A percentile compares a stretch with the other conserved stretches of the same genome.
These are phyloP conservation scores for Acephala macrosclerotiorum DNA, from an alignment of 2,329 filamentous ascomycete species.

Conservation along the genomic window DNA sequence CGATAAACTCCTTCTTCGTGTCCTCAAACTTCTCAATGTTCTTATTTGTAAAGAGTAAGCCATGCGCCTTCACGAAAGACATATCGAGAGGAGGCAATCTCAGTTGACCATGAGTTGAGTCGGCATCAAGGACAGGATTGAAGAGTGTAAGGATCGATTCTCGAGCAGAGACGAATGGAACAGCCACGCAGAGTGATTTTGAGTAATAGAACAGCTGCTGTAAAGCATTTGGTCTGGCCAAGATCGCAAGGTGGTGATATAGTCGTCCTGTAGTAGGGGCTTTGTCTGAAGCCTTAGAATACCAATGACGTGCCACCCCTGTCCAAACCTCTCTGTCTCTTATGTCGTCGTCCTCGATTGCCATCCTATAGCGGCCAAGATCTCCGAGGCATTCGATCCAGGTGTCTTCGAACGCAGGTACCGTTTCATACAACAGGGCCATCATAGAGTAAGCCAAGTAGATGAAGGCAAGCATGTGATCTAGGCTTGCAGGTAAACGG, in stretches of 20 bases:
- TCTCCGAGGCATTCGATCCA: slow-evolving; percentile 92
- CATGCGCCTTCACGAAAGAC: slow-evolving; percentile 69
- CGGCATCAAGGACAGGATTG: slow-evolving; percentile 58
- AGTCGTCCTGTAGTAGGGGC: slow-evolving; percentile 78
- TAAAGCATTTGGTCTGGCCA: slow-evolving; percentile 73
- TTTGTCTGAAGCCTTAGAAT: slow-evolving; percentile 72
- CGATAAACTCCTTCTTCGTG: slow-evolving; percentile 57
- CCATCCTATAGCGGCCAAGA: slow-evolving; percentile 84
- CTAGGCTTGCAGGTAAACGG: slow-evolving; percentile 76
- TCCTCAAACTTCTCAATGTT: slow-evolving; percentile 54
- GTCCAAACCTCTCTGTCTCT: slow-evolving; percentile 81
- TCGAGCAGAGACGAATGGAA: slow-evolving; percentile 66
- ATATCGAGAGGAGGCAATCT: slow-evolving; percentile 58
- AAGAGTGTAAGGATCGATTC: slow-evolving; percentile 77
- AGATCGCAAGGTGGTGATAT: slow-evolving; percentile 87
- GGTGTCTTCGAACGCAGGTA: slow-evolving; percentile 81
- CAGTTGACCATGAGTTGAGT: slow-evolving; percentile 46
- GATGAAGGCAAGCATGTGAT: slow-evolving; percentile 92
- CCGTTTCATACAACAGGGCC: slow-evolving; percentile 84
- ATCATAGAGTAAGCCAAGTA: slow-evolving; percentile 92
- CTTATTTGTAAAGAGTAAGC: slow-evolving; percentile 65
- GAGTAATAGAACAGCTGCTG: slow-evolving; percentile 77
- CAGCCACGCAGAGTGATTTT: slow-evolving; percentile 70
- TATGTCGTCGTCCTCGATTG: slow-evolving; percentile 84
- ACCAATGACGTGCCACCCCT: slow-evolving; percentile 79